These are phyloP conservation scores for Nemania bipapillata DNA, from an alignment of 2,329 filamentous ascomycete genomes.

Conservation along the genomic window DNA sequence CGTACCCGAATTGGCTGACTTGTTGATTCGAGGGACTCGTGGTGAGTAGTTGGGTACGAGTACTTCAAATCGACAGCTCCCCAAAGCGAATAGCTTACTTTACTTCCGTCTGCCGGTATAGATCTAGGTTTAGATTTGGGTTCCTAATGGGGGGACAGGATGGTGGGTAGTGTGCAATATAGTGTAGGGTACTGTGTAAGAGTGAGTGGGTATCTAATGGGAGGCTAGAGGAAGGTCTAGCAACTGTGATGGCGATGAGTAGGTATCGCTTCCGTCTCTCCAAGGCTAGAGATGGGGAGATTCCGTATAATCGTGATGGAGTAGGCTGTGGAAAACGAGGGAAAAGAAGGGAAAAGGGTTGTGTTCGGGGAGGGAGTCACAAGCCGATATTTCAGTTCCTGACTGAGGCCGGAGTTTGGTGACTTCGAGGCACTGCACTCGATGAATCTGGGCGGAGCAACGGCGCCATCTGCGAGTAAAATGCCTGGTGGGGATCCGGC, in stretches of 20 bases:
- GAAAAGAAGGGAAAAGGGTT: constrained; percentile 41
- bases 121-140: neutral
- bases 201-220: constrained; percentile 14
- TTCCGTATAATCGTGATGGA: constrained; percentile 24
- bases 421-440: constrained; percentile 43
- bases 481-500: constrained; percentile 37
- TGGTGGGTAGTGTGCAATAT: neutral
- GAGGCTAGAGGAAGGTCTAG: constrained; percentile 18
- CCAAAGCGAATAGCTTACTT: constrained; percentile 6
- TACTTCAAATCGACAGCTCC: constrained; percentile 9
- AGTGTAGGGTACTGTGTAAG: neutral
- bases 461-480: constrained; percentile 37
- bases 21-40: constrained; percentile 5
- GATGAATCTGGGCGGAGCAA: constrained; percentile 43
- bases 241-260: constrained; percentile 15
- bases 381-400: constrained; percentile 51
- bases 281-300: constrained; percentile 29
- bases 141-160: neutral
- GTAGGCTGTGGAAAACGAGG: constrained; percentile 33
- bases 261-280: constrained; percentile 20
- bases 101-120: constrained; percentile 12
- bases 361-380: constrained; percentile 50
- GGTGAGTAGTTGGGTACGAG: neutral
- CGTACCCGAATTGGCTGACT: constrained; percentile 18
- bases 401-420: constrained; percentile 40